These are phyloP conservation scores for Bertia moriformis DNA, from an alignment of 2,329 filamentous ascomycete species.

Conservation along the genomic window DNA sequence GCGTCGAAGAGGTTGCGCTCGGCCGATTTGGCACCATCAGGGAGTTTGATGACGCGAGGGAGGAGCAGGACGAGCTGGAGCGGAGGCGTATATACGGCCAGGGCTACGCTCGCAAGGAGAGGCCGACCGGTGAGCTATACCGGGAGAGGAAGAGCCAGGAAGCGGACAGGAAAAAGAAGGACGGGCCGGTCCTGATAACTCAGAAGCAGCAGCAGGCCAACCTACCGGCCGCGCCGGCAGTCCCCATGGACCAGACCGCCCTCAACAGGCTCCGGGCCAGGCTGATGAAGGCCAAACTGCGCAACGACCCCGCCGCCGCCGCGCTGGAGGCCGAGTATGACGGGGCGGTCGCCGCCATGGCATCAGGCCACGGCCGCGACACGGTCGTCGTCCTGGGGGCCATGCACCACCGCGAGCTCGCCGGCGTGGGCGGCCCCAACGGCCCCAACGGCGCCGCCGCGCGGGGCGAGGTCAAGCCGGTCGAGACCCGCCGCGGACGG, in stretches of 20 bases:
- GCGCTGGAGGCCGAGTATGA: constrained; percentile 77
- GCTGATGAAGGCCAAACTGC: constrained; percentile 89
- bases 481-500: constrained; percentile 67
- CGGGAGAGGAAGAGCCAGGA: constrained; percentile 42
- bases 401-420: constrained; percentile 81
- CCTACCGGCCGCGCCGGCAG: constrained; percentile 16
- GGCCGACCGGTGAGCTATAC: constrained; percentile 75
- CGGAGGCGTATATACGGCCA: constrained; percentile 69
- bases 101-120: constrained; percentile 72
- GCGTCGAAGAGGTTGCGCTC: constrained; percentile 68
- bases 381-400: constrained; percentile 66
- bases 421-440: too few species aligned
- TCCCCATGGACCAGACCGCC: constrained; percentile 57
- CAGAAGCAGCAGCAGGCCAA: constrained; percentile 9
- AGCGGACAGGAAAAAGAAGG: constrained; percentile 17
- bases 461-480: constrained; percentile 58
- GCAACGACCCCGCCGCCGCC: constrained; percentile 58
- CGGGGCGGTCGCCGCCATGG: constrained; percentile 50
- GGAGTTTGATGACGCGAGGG: constrained; percentile 81
- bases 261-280: constrained; percentile 84
- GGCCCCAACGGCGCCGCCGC: too few species aligned
- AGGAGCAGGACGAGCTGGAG: constrained; percentile 85
- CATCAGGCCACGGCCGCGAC: constrained; percentile 34
- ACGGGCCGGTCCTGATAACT: too few species aligned
- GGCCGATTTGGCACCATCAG: constrained; percentile 69